Conservation (phyloP, 208 protist species). For the Wallacemonas sp. region DNA sequence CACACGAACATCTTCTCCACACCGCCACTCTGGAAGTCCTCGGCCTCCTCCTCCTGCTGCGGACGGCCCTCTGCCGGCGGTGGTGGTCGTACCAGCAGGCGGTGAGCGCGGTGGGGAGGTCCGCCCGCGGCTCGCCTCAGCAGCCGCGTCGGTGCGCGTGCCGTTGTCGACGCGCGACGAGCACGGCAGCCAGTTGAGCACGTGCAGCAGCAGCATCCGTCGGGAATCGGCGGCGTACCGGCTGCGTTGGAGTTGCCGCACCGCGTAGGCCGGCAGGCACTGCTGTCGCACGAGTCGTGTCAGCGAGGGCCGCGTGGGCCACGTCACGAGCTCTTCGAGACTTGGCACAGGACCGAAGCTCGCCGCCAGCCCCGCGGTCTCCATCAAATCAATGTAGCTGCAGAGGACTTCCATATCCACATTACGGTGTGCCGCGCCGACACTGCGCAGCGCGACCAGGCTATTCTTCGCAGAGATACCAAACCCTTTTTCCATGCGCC, state of each 20-base stretch:
- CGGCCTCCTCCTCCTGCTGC: conserved; percentile 8
- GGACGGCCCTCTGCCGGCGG: conserved; percentile 9
- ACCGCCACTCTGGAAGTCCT: conserved; percentile 4
- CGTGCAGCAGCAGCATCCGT: conserved; percentile 56
- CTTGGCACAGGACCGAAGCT: conserved; percentile 54
- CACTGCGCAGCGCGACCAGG: conserved; percentile 27
- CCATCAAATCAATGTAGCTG: conserved; percentile 55
- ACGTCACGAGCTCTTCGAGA: conserved; percentile 49
- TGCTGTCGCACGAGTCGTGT: neutral
- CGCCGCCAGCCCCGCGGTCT: conserved; percentile 43
- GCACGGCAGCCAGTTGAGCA: conserved; percentile 69
- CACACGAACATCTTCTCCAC: neutral
- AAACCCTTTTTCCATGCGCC: conserved; percentile 63
- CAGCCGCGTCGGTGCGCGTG: neutral
- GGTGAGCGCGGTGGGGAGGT: neutral
- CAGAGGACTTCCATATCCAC: conserved; percentile 49
- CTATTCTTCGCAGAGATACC: conserved; percentile 54
- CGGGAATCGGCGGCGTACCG: conserved; percentile 26
- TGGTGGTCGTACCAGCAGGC: conserved; percentile 9
- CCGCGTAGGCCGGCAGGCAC: conserved; percentile 7
- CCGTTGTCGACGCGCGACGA: neutral
- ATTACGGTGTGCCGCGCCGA: conserved; percentile 13
- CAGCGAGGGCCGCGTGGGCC: neutral
- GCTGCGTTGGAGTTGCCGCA: conserved; percentile 6
- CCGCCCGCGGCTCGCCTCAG: neutral